Conservation (phyloP, 2,329 filamentous ascomycete genomes). For the Paracoccidioides brasiliensis region DNA sequence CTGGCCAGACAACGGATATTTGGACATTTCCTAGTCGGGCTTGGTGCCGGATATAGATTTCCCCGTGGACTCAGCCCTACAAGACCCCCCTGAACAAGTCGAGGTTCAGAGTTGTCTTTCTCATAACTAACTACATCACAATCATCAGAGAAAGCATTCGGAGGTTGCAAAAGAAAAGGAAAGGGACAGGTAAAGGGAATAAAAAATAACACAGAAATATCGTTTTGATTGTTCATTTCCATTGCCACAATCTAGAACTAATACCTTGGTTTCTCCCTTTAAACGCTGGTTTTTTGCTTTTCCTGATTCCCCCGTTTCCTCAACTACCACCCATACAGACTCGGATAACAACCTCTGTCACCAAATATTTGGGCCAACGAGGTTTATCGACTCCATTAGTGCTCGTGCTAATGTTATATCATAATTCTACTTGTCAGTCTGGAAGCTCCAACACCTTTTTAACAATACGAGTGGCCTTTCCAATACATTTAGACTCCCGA, state of each 20-base stretch:
- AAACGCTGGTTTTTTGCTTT: too few species aligned
- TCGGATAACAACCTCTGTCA: neutral
- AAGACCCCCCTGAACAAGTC: too few species aligned
- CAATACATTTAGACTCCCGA: constrained; percentile 26
- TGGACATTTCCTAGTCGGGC: neutral
- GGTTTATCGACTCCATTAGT: constrained; percentile 39
- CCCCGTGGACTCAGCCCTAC: too few species aligned
- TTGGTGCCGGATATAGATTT: neutral
- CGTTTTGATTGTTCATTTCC: too few species aligned
- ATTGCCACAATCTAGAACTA: too few species aligned
- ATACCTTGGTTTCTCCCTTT: too few species aligned
- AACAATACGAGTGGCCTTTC: constrained; percentile 25
- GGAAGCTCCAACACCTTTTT: constrained; percentile 35
- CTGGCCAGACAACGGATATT: neutral
- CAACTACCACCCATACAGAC: too few species aligned
- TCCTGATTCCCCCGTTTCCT: too few species aligned
- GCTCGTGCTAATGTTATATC: constrained; percentile 38
- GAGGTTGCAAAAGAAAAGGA: neutral
- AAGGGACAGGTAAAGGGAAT: neutral
- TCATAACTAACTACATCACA: too few species aligned
- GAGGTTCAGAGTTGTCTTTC: too few species aligned
- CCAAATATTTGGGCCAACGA: constrained; percentile 34
- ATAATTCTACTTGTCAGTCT: constrained; percentile 26
- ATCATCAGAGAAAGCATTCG: too few species aligned
- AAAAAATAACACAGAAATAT: too few species aligned